Conservation (phyloP, 768 basidiomycete species). For the Rhodotorula paludigena region DNA sequence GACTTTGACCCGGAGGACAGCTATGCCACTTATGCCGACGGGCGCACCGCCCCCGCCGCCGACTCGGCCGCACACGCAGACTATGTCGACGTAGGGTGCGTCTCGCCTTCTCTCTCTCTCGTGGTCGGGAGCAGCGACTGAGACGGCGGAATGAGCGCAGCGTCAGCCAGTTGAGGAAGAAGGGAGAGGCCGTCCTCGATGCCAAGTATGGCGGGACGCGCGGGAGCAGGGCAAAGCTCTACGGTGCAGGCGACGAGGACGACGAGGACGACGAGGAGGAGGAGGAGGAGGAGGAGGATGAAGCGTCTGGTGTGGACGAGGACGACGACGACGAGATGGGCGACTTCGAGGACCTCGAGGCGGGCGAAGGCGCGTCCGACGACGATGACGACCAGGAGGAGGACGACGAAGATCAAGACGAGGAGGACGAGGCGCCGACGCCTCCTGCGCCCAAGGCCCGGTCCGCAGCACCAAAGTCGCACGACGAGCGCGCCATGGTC, state of each 20-base stretch:
- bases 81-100: slow-evolving; percentile 79
- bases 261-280: slow-evolving; percentile 13
- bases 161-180: slow-evolving; percentile 63
- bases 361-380: slow-evolving; percentile 38
- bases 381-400: slow-evolving; percentile 20
- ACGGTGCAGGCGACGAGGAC: slow-evolving; percentile 45
- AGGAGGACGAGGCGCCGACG: slow-evolving; percentile 23
- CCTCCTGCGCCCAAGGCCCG: background rate
- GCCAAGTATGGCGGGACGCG: slow-evolving; percentile 72
- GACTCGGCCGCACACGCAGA: slow-evolving; percentile 58
- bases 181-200: slow-evolving; percentile 63
- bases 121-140: background rate
- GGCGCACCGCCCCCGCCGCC: slow-evolving; percentile 46
- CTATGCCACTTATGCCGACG: slow-evolving; percentile 52
- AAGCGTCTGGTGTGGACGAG: slow-evolving; percentile 3
- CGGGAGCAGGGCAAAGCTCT: slow-evolving; percentile 57
- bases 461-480: slow-evolving; percentile 14
- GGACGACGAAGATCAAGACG: slow-evolving; percentile 24
- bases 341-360: slow-evolving; percentile 43
- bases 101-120: slow-evolving; percentile 20
- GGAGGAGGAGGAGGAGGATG: slow-evolving; percentile 22
- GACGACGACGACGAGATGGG: slow-evolving; percentile 34
- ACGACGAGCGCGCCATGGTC: slow-evolving; percentile 37
- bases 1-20: slow-evolving; percentile 73
- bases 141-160: slow-evolving; percentile 48